Base-by-base conservation (phyloP, 805 yeast genomes). In the Kodamaea kakaduensis region DNA sequence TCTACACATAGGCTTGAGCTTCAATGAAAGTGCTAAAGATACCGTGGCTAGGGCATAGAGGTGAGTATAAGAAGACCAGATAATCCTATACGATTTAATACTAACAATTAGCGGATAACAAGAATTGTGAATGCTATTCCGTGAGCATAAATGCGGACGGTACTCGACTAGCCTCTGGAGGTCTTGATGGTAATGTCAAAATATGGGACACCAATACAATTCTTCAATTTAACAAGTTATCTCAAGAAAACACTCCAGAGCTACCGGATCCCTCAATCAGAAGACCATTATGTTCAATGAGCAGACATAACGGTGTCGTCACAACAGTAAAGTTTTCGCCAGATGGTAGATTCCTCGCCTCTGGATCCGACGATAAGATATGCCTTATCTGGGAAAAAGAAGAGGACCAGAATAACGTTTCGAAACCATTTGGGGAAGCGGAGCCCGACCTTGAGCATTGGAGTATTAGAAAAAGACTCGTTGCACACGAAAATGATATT, bases 401-500 rank as follows among this genome's bases (percentile, higher is more conserved):
- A 48, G 93, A 83, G 40, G 81, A 55, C 23, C 56, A 69, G 52
- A 58, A 61, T 10, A 71, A 78, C n/a, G 59, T 74, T n/a, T 67
- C 71, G 3, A 67, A 51, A 40, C 78, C 77, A 42, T 82, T 84
- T 62, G 95, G 95, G 9, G 73, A 76, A 20, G 72, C 78, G 36
- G 81, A 76, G 32, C 67, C 69, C 1, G 96, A 88, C 48, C 52
- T 77, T 37, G 98, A 90, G 58, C 95, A 85, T 49, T 90, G 98
- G 98, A 80, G 90, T 1, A 97, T 90, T 1, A 66, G 96, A 13
- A 86, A 86, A 50, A 73, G 97, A 50, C 71, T 88, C 10, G 96
- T 87, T 13, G 98, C 97, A 1, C 99, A 93, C 58, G 97, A 93
- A 45, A 93, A 90, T 54, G 99, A 93, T 64, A 85, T 93, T 33